Evolutionary conservation across 1,139 yeast genomes (phyloP).

Genomic region (Kurtzmaniella quercitrusa): DNA sequence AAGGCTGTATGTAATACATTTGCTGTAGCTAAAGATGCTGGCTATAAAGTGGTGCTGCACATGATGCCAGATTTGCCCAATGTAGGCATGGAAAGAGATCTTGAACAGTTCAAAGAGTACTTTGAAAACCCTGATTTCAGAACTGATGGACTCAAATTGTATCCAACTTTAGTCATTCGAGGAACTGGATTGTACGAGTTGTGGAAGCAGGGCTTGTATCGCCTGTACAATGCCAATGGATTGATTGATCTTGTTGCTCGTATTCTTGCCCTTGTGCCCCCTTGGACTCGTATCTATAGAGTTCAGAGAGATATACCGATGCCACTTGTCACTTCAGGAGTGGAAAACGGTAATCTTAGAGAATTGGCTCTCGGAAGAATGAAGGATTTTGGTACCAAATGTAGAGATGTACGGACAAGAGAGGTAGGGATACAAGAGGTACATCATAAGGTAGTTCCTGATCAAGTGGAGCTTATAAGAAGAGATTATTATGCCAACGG

Average conservation of each 20-base stretch:
- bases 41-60: slow-evolving; percentile 94
- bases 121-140: slow-evolving; percentile 96
- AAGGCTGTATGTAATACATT: slow-evolving; percentile 95
- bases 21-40: slow-evolving; percentile 94
- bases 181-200: slow-evolving; percentile 97
- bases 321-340: slow-evolving; percentile 98
- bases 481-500: slow-evolving; percentile 97
- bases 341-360: slow-evolving; percentile 93
- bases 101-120: slow-evolving; percentile 92
- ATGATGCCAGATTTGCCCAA: slow-evolving; percentile 99
- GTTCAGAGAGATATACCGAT: slow-evolving; percentile 99
- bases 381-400: slow-evolving; percentile 95
- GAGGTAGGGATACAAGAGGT: slow-evolving; percentile 99
- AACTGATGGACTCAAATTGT: slow-evolving; percentile 92
- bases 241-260: slow-evolving; percentile 92
- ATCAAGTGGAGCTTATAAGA: slow-evolving; percentile 91
- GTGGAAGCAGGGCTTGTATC: slow-evolving; percentile 95
- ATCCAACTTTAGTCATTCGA: slow-evolving; percentile 94
- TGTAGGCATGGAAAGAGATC: slow-evolving; percentile 97
- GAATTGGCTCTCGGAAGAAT: slow-evolving; percentile 94
- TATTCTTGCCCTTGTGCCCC: slow-evolving; percentile 93
- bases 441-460: slow-evolving; percentile 95
- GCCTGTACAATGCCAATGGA: slow-evolving; percentile 92
- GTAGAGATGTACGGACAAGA: slow-evolving; percentile 97
- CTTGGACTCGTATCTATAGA: slow-evolving; percentile 98